Evolutionary conservation across 768 basidiomycete species (phyloP).

Genomic region (Cyclocybe aegerita): DNA sequence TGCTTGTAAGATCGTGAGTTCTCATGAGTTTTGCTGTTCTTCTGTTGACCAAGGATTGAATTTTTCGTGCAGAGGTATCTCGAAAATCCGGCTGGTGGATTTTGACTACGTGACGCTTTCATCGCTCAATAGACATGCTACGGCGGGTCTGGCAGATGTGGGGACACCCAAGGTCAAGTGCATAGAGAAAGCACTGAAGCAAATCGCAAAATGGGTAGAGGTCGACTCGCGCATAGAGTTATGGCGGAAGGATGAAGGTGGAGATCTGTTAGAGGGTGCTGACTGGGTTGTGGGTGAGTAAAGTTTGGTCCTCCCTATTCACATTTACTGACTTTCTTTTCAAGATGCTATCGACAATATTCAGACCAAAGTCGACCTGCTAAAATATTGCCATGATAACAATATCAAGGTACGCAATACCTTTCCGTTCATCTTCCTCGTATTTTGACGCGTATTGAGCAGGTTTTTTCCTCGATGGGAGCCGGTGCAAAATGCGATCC

Average conservation of each 20-base stretch:
- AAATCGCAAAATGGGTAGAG: conserved; percentile 83
- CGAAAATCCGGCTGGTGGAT: conserved; percentile 80
- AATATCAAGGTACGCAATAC: conserved; percentile 65
- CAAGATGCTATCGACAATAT: conserved; percentile 97
- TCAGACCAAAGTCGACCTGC: conserved; percentile 90
- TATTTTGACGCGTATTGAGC: conserved; percentile 29
- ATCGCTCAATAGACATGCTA: conserved; percentile 93
- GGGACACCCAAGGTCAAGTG: conserved; percentile 89
- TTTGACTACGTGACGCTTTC: conserved; percentile 97
- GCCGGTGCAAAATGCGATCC: conserved; percentile 94
- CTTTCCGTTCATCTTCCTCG: not conserved
- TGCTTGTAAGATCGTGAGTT: conserved; percentile 87
- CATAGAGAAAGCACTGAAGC: conserved; percentile 64
- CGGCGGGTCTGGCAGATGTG: conserved; percentile 85
- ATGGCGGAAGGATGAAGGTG: conserved; percentile 84
- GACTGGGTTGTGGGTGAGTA: conserved; percentile 91
- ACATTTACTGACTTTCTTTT: not conserved
- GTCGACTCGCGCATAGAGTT: conserved; percentile 83
- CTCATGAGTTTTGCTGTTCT: not conserved
- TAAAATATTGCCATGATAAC: conserved; percentile 83
- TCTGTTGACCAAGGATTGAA: not conserved
- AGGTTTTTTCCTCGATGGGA: conserved; percentile 98
- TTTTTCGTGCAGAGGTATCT: conserved; percentile 55
- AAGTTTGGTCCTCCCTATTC: not conserved
- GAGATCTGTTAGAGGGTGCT: conserved; percentile 69